Conservation (phyloP, 129 eudicot genomes). For the Chrysanthemum lavandulifolium region DNA sequence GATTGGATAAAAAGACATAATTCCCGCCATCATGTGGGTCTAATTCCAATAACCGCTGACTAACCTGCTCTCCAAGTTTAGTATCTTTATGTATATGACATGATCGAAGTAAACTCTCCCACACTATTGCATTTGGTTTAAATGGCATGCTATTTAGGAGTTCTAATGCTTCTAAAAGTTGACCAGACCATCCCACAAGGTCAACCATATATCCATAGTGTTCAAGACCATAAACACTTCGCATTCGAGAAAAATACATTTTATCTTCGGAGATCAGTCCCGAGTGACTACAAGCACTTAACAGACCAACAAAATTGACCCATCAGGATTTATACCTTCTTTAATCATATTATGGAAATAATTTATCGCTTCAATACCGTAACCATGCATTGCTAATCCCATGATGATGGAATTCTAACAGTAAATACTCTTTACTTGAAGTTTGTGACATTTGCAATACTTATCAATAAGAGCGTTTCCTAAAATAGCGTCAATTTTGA, state of each 20-base stretch:
- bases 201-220: too few species aligned
- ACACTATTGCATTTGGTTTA: slow-evolving; percentile 48
- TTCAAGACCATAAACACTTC: too few species aligned
- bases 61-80: slow-evolving; percentile 36
- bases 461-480: slow-evolving; percentile 52
- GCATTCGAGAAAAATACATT: slow-evolving; percentile 6
- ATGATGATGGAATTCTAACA: slow-evolving; percentile 53
- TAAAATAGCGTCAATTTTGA: slow-evolving; percentile 39
- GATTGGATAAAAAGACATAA: too few species aligned
- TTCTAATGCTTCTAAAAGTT: slow-evolving; percentile 47
- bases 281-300: slow-evolving; percentile 50
- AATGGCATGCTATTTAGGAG: slow-evolving; percentile 40
- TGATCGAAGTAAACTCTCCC: slow-evolving; percentile 58
- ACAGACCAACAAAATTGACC: slow-evolving; percentile 48
- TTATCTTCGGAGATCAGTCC: slow-evolving; percentile 45
- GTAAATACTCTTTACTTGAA: slow-evolving; percentile 38
- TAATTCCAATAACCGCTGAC: slow-evolving; percentile 35
- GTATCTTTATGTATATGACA: slow-evolving; percentile 42
- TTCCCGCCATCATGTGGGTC: too few species aligned
- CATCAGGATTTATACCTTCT: slow-evolving; percentile 44
- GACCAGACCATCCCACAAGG: too few species aligned
- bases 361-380: slow-evolving; percentile 36
- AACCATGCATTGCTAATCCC: slow-evolving; percentile 52
- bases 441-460: slow-evolving; percentile 47
- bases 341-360: slow-evolving; percentile 35